Conservation (phyloP, 2,329 filamentous ascomycete species). For the Tolypocladium nubicola region DNA sequence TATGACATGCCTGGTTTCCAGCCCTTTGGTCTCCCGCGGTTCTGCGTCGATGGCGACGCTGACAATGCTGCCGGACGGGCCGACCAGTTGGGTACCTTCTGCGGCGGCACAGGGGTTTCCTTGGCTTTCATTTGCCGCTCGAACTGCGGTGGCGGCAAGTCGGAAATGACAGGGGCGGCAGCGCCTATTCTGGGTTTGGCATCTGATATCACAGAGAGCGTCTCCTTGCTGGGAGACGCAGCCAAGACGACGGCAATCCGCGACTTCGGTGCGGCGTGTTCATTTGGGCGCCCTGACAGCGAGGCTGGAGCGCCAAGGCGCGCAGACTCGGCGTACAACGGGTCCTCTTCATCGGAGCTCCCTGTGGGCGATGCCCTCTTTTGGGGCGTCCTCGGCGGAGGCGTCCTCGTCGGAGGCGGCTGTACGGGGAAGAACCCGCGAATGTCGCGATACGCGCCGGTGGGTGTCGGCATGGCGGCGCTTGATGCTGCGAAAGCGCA, state of each 20-base stretch:
- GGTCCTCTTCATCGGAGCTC: slow-evolving; percentile 11
- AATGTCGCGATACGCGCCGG: neutral
- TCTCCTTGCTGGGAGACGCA: slow-evolving; percentile 5
- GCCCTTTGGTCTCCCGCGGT: slow-evolving; percentile 36
- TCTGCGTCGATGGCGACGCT: neutral
- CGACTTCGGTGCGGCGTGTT: neutral
- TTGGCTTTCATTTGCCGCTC: neutral
- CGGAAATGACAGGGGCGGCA: slow-evolving; percentile 7
- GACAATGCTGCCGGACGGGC: neutral
- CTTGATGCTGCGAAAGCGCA: neutral
- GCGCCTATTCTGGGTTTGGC: neutral
- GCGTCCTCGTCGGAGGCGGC: neutral
- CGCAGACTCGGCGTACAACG: slow-evolving; percentile 3
- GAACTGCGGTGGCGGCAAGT: slow-evolving; percentile 9
- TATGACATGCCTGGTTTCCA: slow-evolving; percentile 23
- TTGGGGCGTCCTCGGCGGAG: neutral
- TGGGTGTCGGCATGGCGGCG: neutral
- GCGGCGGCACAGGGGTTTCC: slow-evolving; percentile 6
- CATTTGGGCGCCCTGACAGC: neutral
- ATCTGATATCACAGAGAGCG: slow-evolving; percentile 2
- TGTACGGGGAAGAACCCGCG: neutral
- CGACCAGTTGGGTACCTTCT: neutral
- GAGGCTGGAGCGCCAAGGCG: neutral
- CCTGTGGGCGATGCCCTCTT: neutral
- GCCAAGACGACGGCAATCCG: slow-evolving; percentile 12